Evolutionary conservation across 805 yeast species (phyloP), one percentile per base, ranked within the genome.

Genomic region (Saturnispora serradocipensis): DNA sequence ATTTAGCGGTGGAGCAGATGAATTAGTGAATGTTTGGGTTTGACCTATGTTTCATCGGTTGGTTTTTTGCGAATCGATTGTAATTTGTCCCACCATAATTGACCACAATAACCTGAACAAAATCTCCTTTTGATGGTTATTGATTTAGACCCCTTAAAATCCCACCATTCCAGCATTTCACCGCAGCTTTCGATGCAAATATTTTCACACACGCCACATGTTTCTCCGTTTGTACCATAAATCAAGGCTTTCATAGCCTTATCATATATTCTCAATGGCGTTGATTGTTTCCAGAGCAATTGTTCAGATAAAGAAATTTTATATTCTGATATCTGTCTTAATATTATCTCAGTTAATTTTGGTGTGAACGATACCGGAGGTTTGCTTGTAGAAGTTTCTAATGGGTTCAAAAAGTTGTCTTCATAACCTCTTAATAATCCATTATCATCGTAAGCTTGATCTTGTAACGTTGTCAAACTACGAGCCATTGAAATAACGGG

Each of bases 91-190:
- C 56, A 54, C 74, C 75, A 72, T 10, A 27, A 22, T 7, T 46
- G 36, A 2, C 71, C 71, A 63, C 86, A 81, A 24, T 65, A 59
- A 1, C 77, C 79, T 53, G 77, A 70, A 56, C 86, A 81, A 56
- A 81, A 81, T 53, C 74, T 74, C 39, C 77, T 66, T 58, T 75
- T 73, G 27, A 81, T 69, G 0, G 87, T 86, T 3, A 80, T 64
- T 35, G 69, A 61, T 36, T 65, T 69, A 51, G 80, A 75, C 38
- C 70, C 73, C 47, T 75, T 69, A 45, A 80, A 69, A 57, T 81
- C 82, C 86, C 87, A 81, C 86, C 86, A 81, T 60, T 81, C 86
- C 54, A 75, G 60, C 1, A 75, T 71, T 57, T 81, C 82, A 0
- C 85, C 86, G 13, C 73, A 70, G 2, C 83, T 77, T 51, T 80